These are phyloP conservation scores for Tricladium varicosporioides DNA, from an alignment of 2,329 filamentous ascomycete species.

Conservation along the genomic window DNA sequence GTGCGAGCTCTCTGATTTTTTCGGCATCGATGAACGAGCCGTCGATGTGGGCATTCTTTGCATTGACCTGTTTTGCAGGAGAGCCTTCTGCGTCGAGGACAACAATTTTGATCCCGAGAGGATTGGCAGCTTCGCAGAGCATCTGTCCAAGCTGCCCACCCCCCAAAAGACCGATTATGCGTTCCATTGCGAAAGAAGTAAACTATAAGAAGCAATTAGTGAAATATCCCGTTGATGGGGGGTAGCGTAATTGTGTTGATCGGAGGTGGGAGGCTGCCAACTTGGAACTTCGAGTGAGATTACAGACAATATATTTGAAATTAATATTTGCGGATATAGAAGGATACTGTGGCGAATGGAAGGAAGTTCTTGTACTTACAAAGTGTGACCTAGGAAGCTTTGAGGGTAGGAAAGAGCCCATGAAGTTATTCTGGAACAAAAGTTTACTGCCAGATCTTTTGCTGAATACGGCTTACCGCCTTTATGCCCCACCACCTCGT, in stretches of 20 bases:
- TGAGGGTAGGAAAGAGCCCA: too few relatives aligned
- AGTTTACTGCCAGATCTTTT: too few relatives aligned
- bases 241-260: conserved; percentile 17
- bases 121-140: conserved; percentile 82
- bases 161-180: conserved; percentile 47
- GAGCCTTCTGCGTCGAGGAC: conserved; percentile 73
- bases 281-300: too few relatives aligned
- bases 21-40: conserved; percentile 85
- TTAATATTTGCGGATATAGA: too few relatives aligned
- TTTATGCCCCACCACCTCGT: too few relatives aligned
- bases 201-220: background rate
- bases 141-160: conserved; percentile 85
- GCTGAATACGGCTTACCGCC: too few relatives aligned
- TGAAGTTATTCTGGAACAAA: too few relatives aligned
- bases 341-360: too few relatives aligned
- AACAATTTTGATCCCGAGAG: conserved; percentile 78
- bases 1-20: conserved; percentile 77
- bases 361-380: too few relatives aligned
- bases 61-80: conserved; percentile 83
- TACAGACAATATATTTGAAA: too few relatives aligned
- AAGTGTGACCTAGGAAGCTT: too few relatives aligned
- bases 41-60: conserved; percentile 69
- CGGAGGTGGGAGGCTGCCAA: too few relatives aligned
- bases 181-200: conserved; percentile 23
- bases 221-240: conserved; percentile 1